A percentile compares a stretch with the other conserved stretches of the same genome.
Conservation (phyloP, 164 flowering plant species). For the Tinospora cordifolia region DNA sequence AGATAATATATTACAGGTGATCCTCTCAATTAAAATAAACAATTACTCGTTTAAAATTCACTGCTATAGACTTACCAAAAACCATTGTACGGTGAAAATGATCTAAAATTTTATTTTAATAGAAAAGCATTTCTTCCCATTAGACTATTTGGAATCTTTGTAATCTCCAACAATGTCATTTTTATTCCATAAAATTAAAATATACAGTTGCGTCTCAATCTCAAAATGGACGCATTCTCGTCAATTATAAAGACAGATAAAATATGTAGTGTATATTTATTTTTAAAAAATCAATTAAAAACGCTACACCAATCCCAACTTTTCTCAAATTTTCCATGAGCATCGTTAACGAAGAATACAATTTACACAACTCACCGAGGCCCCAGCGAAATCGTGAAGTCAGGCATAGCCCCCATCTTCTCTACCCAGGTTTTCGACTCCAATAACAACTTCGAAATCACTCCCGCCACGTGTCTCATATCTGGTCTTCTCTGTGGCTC, state of each 20-base stretch:
- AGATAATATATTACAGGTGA: no score
- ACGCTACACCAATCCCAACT: neutral
- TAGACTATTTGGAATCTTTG: neutral
- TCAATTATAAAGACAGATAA: neutral
- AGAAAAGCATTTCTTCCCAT: no score
- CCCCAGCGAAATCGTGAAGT: slow-evolving; percentile 42
- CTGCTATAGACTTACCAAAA: no score
- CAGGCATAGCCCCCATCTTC: slow-evolving; percentile 30
- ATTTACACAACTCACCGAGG: slow-evolving; percentile 32
- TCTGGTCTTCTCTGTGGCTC: slow-evolving; percentile 56
- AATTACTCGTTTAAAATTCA: no score
- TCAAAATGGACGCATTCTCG: neutral
- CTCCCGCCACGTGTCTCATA: slow-evolving; percentile 49
- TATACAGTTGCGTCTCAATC: neutral
- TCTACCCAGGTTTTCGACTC: slow-evolving; percentile 54
- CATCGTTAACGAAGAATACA: slow-evolving; percentile 18
- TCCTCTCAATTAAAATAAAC: no score
- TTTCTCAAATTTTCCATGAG: neutral
- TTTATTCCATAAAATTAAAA: neutral
- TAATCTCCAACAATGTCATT: neutral
- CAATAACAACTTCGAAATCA: slow-evolving; percentile 52
- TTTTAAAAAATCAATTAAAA: neutral
- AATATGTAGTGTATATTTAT: no score
- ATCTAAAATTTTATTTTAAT: no score
- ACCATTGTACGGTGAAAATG: no score